A percentile compares a stretch with the other conserved stretches of the same genome.
Conservation (phyloP, 306 rosid species). For the Rubus idaeus region DNA sequence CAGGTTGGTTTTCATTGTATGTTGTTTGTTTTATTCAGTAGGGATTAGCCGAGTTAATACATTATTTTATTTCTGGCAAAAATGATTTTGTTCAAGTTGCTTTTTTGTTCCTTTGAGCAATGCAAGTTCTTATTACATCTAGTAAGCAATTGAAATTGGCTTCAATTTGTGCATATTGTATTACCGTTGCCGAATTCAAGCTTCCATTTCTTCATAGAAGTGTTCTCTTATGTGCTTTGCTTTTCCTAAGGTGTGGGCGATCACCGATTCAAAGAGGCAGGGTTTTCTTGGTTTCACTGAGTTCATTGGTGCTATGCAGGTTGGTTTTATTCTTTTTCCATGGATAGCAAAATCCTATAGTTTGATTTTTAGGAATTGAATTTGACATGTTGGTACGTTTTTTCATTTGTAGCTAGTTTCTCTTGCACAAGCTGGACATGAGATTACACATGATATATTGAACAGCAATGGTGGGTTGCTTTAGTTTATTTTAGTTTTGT, state of each 20-base stretch:
- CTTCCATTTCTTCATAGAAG: neutral
- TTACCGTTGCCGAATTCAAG: neutral
- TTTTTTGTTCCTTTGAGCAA: neutral
- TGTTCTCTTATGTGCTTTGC: constrained; percentile 3
- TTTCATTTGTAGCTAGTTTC: constrained; percentile 44
- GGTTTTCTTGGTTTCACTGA: constrained; percentile 88
- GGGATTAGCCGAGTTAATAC: too few species aligned
- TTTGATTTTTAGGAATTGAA: neutral
- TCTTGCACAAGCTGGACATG: constrained; percentile 54
- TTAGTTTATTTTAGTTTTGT: neutral
- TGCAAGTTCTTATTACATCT: neutral
- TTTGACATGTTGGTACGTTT: neutral
- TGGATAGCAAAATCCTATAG: neutral
- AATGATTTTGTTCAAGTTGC: neutral
- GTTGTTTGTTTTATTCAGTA: neutral
- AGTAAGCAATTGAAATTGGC: neutral
- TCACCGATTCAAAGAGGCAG: constrained; percentile 84
- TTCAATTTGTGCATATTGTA: neutral
- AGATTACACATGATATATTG: constrained; percentile 44
- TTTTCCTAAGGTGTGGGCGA: constrained; percentile 76
- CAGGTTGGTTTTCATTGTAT: constrained; percentile 49
- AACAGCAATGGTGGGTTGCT: constrained; percentile 39
- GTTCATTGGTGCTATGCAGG: constrained; percentile 82
- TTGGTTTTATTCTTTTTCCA: neutral
- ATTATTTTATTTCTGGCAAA: too few species aligned